phyloP scores from a whole-genome alignment of 2,329 filamentous ascomycete species.

The Drechslerella dactyloides region DNA sequence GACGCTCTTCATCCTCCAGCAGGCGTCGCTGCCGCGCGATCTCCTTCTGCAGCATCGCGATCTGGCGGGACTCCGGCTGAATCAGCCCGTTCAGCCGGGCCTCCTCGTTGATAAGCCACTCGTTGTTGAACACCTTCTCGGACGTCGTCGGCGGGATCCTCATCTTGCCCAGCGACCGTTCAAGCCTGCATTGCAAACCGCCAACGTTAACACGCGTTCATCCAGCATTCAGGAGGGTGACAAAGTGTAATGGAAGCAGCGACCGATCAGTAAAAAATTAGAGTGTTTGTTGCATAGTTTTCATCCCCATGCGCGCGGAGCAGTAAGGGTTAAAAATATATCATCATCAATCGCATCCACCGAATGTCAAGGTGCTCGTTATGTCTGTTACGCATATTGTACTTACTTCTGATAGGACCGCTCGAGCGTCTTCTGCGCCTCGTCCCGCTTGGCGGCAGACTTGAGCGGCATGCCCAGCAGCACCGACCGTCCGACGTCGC shows the following conservation, averaged over 20 bases:
- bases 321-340: slow-evolving; percentile 52
- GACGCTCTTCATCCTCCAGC: slow-evolving; percentile 51
- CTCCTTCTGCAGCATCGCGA: slow-evolving; percentile 52
- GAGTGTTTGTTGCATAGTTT: slow-evolving; percentile 51
- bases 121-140: slow-evolving; percentile 54
- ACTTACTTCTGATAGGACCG: slow-evolving; percentile 50
- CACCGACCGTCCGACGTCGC: slow-evolving; percentile 41
- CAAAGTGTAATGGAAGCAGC: not conserved
- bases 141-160: slow-evolving; percentile 51
- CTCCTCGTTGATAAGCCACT: slow-evolving; percentile 53
- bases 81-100: slow-evolving; percentile 52
- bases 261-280: slow-evolving; percentile 51
- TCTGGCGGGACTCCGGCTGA: slow-evolving; percentile 52
- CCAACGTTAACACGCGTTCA: slow-evolving; percentile 7
- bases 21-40: slow-evolving; percentile 51
- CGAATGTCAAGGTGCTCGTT: not conserved
- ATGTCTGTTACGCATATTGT: not conserved
- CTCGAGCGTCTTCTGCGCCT: slow-evolving; percentile 52
- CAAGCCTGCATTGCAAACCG: slow-evolving; percentile 42
- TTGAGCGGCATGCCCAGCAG: slow-evolving; percentile 42
- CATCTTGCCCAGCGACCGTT: slow-evolving; percentile 49
- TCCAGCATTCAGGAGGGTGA: not conserved
- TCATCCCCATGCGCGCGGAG: slow-evolving; percentile 41
- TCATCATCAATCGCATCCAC: slow-evolving; percentile 34
- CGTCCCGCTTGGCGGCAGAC: slow-evolving; percentile 38